Percentiles rank a stretch among this genome's conserved stretches.
phyloP scores from a whole-genome alignment of 352 stramenopile species.

The Blastocystis sp. region DNA sequence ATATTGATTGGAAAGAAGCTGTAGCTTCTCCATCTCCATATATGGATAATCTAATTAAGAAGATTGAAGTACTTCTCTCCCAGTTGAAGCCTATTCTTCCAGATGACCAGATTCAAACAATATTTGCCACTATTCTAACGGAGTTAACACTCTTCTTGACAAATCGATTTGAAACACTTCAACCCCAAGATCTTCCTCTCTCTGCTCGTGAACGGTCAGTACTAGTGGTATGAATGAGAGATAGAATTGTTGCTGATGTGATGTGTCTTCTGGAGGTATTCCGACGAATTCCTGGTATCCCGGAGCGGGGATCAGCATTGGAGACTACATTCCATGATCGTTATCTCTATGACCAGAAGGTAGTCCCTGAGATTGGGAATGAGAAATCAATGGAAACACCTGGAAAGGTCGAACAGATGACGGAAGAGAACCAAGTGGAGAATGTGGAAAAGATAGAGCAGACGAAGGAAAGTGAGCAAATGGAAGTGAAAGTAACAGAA shows the following conservation, averaged over 20 bases:
- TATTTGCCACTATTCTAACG: conserved; percentile 20
- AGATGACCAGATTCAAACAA: conserved; percentile 31
- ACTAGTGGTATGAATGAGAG: neutral
- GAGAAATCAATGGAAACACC: neutral
- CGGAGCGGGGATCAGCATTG: neutral
- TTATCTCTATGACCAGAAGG: neutral
- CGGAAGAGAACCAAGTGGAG: too few species aligned
- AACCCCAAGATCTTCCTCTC: neutral
- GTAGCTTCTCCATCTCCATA: neutral
- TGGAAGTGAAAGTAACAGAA: conserved; percentile 68
- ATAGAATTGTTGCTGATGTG: conserved; percentile 27
- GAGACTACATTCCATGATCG: conserved; percentile 27
- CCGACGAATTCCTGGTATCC: conserved; percentile 2
- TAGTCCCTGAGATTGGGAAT: neutral
- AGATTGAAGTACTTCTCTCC: conserved; percentile 11
- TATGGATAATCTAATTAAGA: conserved; percentile 37
- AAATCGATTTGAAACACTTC: neutral
- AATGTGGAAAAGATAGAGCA: neutral
- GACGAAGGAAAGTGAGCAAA: conserved; percentile 55
- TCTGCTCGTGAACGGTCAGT: neutral
- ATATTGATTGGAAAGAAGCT: neutral
- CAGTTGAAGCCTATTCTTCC: conserved; percentile 48
- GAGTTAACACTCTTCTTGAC: conserved; percentile 16
- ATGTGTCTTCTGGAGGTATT: conserved; percentile 3
- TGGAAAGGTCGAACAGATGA: neutral